Evolutionary conservation across 345 rosid genomes (phyloP).

Genomic region (Reutealis trisperma): DNA sequence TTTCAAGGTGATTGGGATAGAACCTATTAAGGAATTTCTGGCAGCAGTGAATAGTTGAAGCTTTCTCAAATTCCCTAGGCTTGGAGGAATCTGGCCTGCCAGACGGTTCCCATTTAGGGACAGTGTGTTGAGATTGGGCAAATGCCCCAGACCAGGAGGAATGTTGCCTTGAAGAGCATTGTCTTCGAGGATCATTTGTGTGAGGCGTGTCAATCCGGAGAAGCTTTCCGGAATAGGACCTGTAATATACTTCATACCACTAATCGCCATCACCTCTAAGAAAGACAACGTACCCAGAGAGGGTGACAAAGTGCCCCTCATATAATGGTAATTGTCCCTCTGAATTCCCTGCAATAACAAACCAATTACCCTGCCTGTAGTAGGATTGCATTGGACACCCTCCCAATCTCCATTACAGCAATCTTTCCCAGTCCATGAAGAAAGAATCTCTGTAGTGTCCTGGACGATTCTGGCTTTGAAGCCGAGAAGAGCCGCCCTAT

Average conservation of each 20-base stretch:
- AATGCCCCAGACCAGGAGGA: conserved; percentile 58
- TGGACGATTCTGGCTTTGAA: conserved; percentile 71
- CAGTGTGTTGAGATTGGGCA: conserved; percentile 52
- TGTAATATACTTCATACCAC: conserved; percentile 70
- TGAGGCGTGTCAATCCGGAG: conserved; percentile 48
- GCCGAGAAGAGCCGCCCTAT: conserved; percentile 67
- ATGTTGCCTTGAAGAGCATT: conserved; percentile 70
- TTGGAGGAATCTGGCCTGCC: conserved; percentile 65
- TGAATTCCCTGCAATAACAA: conserved; percentile 53
- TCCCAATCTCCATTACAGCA: conserved; percentile 93
- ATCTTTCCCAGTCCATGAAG: conserved; percentile 72
- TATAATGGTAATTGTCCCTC: conserved; percentile 51
- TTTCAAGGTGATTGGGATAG: conserved; percentile 59
- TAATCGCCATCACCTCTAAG: conserved; percentile 58
- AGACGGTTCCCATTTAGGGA: conserved; percentile 69
- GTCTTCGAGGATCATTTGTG: conserved; percentile 65
- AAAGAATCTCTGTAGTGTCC: conserved; percentile 66
- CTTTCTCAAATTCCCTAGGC: conserved; percentile 55
- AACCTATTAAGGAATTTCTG: conserved; percentile 68
- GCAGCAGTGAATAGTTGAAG: conserved; percentile 45
- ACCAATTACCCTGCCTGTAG: conserved; percentile 64
- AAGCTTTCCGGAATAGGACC: conserved; percentile 75
- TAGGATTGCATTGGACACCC: conserved; percentile 72
- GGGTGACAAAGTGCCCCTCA: conserved; percentile 80
- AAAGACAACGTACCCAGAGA: conserved; percentile 58